Percentiles rank a stretch among this genome's conserved stretches.
Evolutionary conservation across 805 yeast species (phyloP).

Genomic region (Candida takata): DNA sequence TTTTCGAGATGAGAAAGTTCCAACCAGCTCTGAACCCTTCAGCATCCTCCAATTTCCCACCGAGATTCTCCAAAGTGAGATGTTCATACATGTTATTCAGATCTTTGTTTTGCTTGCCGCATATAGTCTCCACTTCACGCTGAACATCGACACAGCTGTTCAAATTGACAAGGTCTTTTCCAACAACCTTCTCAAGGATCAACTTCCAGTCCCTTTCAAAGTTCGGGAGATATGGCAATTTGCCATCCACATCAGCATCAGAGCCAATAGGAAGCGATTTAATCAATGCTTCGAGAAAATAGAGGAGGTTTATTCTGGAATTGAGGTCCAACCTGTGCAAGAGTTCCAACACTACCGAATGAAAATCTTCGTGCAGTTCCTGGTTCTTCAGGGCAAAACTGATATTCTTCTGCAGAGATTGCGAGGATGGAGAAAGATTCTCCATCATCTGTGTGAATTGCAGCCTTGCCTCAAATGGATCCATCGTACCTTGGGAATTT

Average conservation of each 20-base stretch:
- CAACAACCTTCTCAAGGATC: conserved; percentile 31
- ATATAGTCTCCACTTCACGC: conserved; percentile 13
- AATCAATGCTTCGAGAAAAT: conserved; percentile 59
- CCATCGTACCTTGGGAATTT: too few relatives aligned
- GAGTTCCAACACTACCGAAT: conserved; percentile 58
- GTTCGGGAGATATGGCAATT: conserved; percentile 20
- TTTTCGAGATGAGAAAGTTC: conserved; percentile 16
- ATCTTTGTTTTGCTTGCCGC: conserved; percentile 6
- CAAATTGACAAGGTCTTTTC: conserved; percentile 21
- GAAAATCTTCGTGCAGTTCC: conserved; percentile 61
- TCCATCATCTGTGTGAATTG: conserved; percentile 65
- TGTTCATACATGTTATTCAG: conserved; percentile 2
- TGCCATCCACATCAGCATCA: background rate
- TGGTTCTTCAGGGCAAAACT: conserved; percentile 43
- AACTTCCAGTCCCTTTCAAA: conserved; percentile 28
- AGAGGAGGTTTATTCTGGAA: conserved; percentile 57
- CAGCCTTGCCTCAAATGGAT: conserved; percentile 79
- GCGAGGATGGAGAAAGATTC: conserved; percentile 56
- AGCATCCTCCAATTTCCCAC: conserved; percentile 3
- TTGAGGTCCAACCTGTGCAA: conserved; percentile 49
- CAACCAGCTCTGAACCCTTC: conserved; percentile 19
- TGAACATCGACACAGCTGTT: conserved; percentile 16
- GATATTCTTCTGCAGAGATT: conserved; percentile 30
- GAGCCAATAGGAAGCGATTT: conserved; percentile 18
- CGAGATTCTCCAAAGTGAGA: conserved; percentile 3